phyloP scores from a whole-genome alignment of 2,329 filamentous ascomycete genomes.

The Hypoxylon sp. region DNA sequence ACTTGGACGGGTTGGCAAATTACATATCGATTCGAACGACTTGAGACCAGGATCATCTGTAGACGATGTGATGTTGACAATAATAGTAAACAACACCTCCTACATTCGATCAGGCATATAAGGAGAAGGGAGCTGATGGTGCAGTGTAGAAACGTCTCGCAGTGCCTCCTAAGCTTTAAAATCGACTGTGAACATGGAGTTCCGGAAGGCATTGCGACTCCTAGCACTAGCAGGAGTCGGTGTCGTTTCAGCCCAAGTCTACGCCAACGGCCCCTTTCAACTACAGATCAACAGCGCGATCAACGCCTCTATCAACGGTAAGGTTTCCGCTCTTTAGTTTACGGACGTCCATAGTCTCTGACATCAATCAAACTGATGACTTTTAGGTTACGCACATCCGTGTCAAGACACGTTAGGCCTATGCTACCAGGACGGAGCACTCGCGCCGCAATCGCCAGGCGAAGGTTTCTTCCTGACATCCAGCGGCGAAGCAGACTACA shows the following conservation, averaged over 20 bases:
- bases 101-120: not conserved
- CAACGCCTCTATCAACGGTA: conserved; percentile 19
- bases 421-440: not conserved
- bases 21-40: conserved; percentile 2
- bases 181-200: conserved; percentile 11
- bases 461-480: conserved; percentile 21
- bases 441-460: not conserved
- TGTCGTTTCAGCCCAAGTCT: conserved; percentile 1
- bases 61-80: not conserved
- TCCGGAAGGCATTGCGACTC: not conserved
- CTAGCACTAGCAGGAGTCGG: not conserved
- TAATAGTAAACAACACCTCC: too few relatives aligned
- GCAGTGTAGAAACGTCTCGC: not conserved
- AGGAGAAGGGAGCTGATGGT: not conserved
- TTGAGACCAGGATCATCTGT: not conserved
- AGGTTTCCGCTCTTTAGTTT: not conserved
- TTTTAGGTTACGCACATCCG: conserved; percentile 9
- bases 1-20: conserved; percentile 8
- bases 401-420: conserved; percentile 1
- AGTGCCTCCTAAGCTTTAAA: not conserved
- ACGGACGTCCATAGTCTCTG: not conserved
- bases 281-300: conserved; percentile 9
- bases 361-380: not conserved
- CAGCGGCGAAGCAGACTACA: conserved; percentile 7
- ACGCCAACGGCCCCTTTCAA: conserved; percentile 21